Percentiles rank a stretch among this genome's conserved stretches.
Evolutionary conservation across 2,329 filamentous ascomycete species (phyloP).

Genomic region (Ophiostoma australiae): DNA sequence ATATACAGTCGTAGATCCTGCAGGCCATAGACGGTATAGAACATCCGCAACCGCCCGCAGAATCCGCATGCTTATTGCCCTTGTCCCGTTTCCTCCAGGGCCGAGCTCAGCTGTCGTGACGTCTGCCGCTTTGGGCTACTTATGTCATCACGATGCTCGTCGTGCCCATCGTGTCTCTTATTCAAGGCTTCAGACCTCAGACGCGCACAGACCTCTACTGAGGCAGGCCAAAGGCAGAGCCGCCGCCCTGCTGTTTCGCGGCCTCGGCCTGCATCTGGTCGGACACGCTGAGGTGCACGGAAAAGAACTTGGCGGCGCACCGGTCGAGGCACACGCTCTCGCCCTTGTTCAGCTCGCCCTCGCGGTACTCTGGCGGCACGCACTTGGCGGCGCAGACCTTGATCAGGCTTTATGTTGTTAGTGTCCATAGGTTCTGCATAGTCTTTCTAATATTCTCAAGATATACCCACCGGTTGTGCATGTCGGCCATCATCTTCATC

Average conservation of each 20-base stretch:
- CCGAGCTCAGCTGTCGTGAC: not conserved
- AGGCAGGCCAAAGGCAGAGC: constrained; percentile 9
- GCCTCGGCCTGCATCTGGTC: constrained; percentile 93
- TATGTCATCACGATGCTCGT: not conserved
- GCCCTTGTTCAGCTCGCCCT: constrained; percentile 96
- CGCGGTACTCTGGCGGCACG: constrained; percentile 85
- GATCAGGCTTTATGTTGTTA: constrained; percentile 57
- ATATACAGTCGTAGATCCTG: constrained; percentile 9
- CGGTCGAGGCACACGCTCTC: constrained; percentile 97
- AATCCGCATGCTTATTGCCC: not conserved
- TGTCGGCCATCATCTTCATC: constrained; percentile 90
- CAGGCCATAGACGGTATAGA: too few species aligned
- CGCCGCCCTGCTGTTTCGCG: constrained; percentile 16
- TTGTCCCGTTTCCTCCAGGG: not conserved
- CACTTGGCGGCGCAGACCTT: constrained; percentile 92
- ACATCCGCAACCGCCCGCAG: not conserved
- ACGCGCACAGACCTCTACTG: not conserved
- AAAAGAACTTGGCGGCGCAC: constrained; percentile 97
- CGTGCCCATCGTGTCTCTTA: not conserved
- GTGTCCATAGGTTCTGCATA: not conserved
- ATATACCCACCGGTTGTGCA: constrained; percentile 81
- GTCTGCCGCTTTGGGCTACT: not conserved
- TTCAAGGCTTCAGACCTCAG: not conserved
- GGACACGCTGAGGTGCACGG: constrained; percentile 95
- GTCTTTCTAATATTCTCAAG: not conserved